These are phyloP conservation scores for Candida pini DNA, from an alignment of 805 yeast genomes.

Conservation along the genomic window DNA sequence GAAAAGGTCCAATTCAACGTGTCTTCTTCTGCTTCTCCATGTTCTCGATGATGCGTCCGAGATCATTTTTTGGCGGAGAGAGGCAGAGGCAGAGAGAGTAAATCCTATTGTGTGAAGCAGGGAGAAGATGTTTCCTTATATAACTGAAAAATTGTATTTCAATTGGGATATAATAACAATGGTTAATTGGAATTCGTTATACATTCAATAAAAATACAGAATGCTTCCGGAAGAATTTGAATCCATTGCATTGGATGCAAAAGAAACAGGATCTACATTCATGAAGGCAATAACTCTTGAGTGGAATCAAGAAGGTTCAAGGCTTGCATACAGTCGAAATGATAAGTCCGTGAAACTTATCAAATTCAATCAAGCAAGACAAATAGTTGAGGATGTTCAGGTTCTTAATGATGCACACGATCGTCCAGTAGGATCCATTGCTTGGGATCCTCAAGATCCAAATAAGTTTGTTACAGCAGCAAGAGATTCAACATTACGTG, in stretches of 20 bases:
- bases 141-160: too few relatives aligned
- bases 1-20: too few relatives aligned
- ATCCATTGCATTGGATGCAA: constrained; percentile 9
- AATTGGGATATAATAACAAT: too few relatives aligned
- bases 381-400: constrained; percentile 29
- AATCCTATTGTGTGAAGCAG: too few relatives aligned
- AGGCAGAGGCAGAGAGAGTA: too few relatives aligned
- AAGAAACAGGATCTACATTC: constrained; percentile 10
- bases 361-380: constrained; percentile 23
- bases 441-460: constrained; percentile 42
- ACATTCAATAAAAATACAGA: too few relatives aligned
- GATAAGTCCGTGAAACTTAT: constrained; percentile 40
- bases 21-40: too few relatives aligned
- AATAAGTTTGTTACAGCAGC: constrained; percentile 41
- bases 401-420: constrained; percentile 36
- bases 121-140: too few relatives aligned
- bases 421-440: constrained; percentile 34
- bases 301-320: constrained; percentile 37
- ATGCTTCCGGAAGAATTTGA: too few relatives aligned
- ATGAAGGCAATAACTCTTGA: constrained; percentile 32
- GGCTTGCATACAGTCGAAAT: constrained; percentile 37
- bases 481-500: constrained; percentile 34
- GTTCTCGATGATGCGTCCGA: too few relatives aligned
- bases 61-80: too few relatives aligned
- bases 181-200: too few relatives aligned